Base-by-base conservation (phyloP, 164 flowering plant species). In the Vitis rotundifolia region DNA sequence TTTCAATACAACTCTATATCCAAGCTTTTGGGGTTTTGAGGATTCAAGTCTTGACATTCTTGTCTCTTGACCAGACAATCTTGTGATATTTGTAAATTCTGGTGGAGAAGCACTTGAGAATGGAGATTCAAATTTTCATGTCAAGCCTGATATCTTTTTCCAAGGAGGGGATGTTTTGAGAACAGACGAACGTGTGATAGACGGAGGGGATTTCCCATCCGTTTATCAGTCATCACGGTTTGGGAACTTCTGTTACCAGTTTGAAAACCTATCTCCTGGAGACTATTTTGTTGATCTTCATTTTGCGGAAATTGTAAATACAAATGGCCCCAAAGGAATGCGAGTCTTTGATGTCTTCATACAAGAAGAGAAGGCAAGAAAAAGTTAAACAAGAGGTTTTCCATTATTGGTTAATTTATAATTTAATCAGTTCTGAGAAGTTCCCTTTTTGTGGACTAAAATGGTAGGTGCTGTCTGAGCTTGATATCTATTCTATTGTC, bases 321-420 rank as follows among this genome's bases (percentile, higher is more conserved):
- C 85, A 0, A 75, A 78, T 74, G 98, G 98, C 19, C 98, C 98
- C 14, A 89, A 81, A 79, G 94, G 94, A 68, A 89, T 92, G 93
- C 78, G 94, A 75, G 86, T 87, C 15, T 90, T 92, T 64, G 71
- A 92, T 72, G 97, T 90, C 14, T 85, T 78, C 15, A 55, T 92
- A 50, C 97, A 92, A 77, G 94, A 86, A 68, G 91, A 89, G 65
- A 92, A 90, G 94, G 97, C 77, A 83, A 79, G 85, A 10, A 12
- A 51, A 62, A 18, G 31, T 29, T 26, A 37, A 58, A 19, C 37
- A 28, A 66, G 9, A 48, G 53, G 31, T 49, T 54, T 50, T 37
- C 10, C 29, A 18, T 1, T 50, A 67, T 11, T 16, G 19, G 3
- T 47, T 14, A 7, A 28, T 60, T 47, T 50, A 8, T 8, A 11